phyloP scores from a whole-genome alignment of 768 basidiomycete species.

The Boletus sensibilis region DNA sequence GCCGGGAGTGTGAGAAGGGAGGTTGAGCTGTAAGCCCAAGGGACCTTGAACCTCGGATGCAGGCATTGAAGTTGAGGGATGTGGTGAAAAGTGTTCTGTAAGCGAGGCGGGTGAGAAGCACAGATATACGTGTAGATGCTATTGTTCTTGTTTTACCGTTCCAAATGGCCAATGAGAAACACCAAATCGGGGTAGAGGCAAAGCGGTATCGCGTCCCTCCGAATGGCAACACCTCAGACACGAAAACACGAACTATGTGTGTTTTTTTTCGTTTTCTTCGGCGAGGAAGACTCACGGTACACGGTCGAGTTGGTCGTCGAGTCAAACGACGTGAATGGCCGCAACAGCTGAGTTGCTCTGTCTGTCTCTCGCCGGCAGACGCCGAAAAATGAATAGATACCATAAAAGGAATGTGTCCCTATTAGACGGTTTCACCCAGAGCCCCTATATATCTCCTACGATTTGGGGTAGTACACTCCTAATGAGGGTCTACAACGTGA shows the following conservation, averaged over 20 bases:
- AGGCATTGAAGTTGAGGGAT: conserved; percentile 15
- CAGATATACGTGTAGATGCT: conserved; percentile 3
- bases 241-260: neutral
- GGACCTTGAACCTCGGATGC: conserved; percentile 23
- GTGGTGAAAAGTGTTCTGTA: neutral
- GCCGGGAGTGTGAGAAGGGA: conserved; percentile 15
- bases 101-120: neutral
- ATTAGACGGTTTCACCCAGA: neutral
- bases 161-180: conserved; percentile 1
- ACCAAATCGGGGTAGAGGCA: conserved; percentile 24
- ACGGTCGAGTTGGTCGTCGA: conserved; percentile 9
- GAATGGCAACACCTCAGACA: neutral
- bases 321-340: neutral
- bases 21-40: conserved; percentile 19
- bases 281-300: neutral
- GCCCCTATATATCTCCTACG: too few relatives aligned
- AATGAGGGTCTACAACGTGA: too few relatives aligned
- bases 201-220: conserved; percentile 3
- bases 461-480: too few relatives aligned
- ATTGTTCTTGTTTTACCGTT: conserved; percentile 17
- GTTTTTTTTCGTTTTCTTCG: neutral
- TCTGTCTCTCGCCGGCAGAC: conserved; percentile 18
- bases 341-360: conserved; percentile 13
- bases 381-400: conserved; percentile 16
- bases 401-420: neutral